Evolutionary conservation across 164 flowering plant genomes (phyloP).

Genomic region (Amborella trichopoda): DNA sequence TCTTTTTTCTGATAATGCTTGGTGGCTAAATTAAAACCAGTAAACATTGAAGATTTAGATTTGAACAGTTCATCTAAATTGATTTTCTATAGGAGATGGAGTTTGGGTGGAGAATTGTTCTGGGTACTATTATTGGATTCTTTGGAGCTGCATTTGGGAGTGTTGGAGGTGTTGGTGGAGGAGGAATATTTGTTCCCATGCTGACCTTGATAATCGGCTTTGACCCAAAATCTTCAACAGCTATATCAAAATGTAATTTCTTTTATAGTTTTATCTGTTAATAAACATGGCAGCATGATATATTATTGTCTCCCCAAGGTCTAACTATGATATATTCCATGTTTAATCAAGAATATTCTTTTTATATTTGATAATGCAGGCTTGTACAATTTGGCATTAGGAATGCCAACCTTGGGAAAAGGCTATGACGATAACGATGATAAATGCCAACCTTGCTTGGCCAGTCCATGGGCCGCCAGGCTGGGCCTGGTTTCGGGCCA

Average conservation of each 20-base stretch:
- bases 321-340: background rate
- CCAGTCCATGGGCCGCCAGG: too few relatives aligned
- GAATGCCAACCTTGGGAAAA: too few relatives aligned
- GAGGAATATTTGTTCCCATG: slow-evolving; percentile 98
- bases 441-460: too few relatives aligned
- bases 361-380: background rate
- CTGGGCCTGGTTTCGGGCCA: too few relatives aligned
- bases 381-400: background rate
- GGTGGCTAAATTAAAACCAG: background rate
- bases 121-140: slow-evolving; percentile 70
- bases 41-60: background rate
- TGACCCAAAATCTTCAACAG: slow-evolving; percentile 90
- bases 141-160: slow-evolving; percentile 98
- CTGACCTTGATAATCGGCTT: slow-evolving; percentile 80
- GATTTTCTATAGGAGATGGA: slow-evolving; percentile 52
- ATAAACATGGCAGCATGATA: too few relatives aligned
- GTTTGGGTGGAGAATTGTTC: slow-evolving; percentile 73
- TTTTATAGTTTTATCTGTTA: background rate
- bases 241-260: slow-evolving; percentile 84
- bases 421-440: too few relatives aligned
- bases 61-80: background rate
- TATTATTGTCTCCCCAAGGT: too few relatives aligned
- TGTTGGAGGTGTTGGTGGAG: slow-evolving; percentile 99
- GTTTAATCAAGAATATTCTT: background rate
- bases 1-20: background rate